Evolutionary conservation across 2,329 filamentous ascomycete species (phyloP).

Genomic region (Rhinocladiella mackenziei): DNA sequence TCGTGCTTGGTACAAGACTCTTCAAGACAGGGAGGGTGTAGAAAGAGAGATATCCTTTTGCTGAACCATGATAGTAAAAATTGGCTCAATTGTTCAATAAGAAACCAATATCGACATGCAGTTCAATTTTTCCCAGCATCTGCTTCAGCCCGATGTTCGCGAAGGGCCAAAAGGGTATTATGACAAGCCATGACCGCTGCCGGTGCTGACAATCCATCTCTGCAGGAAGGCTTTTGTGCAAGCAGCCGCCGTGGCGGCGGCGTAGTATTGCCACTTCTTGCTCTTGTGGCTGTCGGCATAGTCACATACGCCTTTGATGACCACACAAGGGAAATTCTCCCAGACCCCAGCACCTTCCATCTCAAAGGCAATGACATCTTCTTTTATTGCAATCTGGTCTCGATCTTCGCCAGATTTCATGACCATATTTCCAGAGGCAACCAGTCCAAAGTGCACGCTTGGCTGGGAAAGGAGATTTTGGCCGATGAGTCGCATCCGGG

Average conservation of each 20-base stretch:
- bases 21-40: too few relatives aligned
- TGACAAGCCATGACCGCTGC: too few relatives aligned
- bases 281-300: constrained; percentile 29
- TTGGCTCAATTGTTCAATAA: too few relatives aligned
- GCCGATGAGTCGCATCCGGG: constrained; percentile 8
- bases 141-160: too few relatives aligned
- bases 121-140: too few relatives aligned
- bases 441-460: constrained; percentile 36
- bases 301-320: constrained; percentile 28
- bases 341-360: constrained; percentile 29
- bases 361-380: constrained; percentile 28
- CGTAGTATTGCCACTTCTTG: constrained; percentile 23
- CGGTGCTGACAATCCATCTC: constrained; percentile 13
- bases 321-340: constrained; percentile 20
- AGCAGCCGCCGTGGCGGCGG: constrained; percentile 24
- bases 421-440: constrained; percentile 42
- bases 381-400: constrained; percentile 35
- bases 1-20: too few relatives aligned
- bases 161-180: too few relatives aligned
- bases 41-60: too few relatives aligned
- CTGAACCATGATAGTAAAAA: too few relatives aligned
- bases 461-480: not conserved
- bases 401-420: constrained; percentile 41
- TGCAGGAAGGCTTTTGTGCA: constrained; percentile 24
- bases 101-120: too few relatives aligned